Base-by-base conservation (phyloP, 805 yeast species). In the Hanseniaspora lachancei region DNA sequence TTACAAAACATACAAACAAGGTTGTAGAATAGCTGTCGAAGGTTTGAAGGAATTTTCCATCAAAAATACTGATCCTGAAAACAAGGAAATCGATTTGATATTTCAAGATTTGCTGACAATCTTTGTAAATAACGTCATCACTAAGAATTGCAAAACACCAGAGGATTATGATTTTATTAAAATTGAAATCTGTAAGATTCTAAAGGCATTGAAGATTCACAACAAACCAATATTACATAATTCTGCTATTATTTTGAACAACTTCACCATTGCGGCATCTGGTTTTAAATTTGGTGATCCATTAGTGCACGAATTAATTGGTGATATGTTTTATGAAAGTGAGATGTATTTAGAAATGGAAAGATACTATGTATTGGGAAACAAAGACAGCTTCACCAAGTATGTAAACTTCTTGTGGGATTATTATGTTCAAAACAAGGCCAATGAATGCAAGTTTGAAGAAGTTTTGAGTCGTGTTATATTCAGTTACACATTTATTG, bases 241-340 rank as follows among this genome's bases (percentile, higher is more conserved):
- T 21, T 53, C 56, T 16, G 35, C 41, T 16, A 53, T 44, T 16
- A 27, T 53, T 44, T 44, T 53, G 34, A 53, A 53, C n/a, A 53
- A 53, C 35, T 53, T 53, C 27, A 46, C 56, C 3, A 53, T 53
- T 39, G 34, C 43, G 8, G 47, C 40, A 7, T 53, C 56, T 20
- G 56, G 56, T 8, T 53, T 53, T 54, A 77, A 77, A 55, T 77
- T 77, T 59, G 96, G 96, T 5, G 95, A 88, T 64, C 77, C 84
- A 7, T 80, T 79, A 47, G 71, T 93, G 56, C 88, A 87, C 64
- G 82, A 82, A 60, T 74, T 82, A 12, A 74, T 88, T 58, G 96
- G 96, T 2, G 68, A 74, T 38, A 81, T 86, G 64, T 72, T 87
- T 50, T 68, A 80, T 52, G 72, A 72, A 39, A 72, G 71, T 21